A percentile compares a stretch with the other conserved stretches of the same genome.
Evolutionary conservation across 352 stramenopile genomes (phyloP).

Genomic region (Pythium utonaiense): DNA sequence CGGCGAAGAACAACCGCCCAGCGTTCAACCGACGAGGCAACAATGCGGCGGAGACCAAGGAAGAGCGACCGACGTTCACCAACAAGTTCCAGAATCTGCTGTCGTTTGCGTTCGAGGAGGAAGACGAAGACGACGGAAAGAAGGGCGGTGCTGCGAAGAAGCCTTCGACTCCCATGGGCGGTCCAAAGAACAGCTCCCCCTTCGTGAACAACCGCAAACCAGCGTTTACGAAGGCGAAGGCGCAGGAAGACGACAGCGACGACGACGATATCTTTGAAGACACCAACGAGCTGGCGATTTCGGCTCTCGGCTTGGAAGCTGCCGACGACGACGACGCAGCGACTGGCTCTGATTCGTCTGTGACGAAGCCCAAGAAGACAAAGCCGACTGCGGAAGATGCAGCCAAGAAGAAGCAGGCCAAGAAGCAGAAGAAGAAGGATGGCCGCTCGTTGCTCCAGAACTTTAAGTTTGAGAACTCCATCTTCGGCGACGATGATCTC

Average conservation of each 20-base stretch:
- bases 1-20: constrained; percentile 26
- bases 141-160: neutral
- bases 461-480: constrained; percentile 86
- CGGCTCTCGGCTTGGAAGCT: constrained; percentile 42
- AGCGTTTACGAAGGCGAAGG: neutral
- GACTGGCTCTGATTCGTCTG: constrained; percentile 13
- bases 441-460: constrained; percentile 67
- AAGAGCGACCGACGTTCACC: constrained; percentile 48
- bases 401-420: constrained; percentile 52
- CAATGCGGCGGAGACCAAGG: constrained; percentile 16
- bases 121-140: constrained; percentile 24
- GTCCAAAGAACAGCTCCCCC: constrained; percentile 5
- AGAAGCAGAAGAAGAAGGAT: constrained; percentile 77
- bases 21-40: constrained; percentile 7
- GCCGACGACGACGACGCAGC: constrained; percentile 17
- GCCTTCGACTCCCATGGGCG: neutral
- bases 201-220: constrained; percentile 13
- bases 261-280: constrained; percentile 31
- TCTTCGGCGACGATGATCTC: constrained; percentile 63
- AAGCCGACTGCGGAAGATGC: constrained; percentile 24
- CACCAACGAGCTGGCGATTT: constrained; percentile 34
- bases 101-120: constrained; percentile 65
- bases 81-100: constrained; percentile 86
- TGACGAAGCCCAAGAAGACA: constrained; percentile 39
- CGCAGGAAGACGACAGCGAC: constrained; percentile 15